Conservation (phyloP, 2,329 filamentous ascomycete species). For the Alternaria sp. region DNA sequence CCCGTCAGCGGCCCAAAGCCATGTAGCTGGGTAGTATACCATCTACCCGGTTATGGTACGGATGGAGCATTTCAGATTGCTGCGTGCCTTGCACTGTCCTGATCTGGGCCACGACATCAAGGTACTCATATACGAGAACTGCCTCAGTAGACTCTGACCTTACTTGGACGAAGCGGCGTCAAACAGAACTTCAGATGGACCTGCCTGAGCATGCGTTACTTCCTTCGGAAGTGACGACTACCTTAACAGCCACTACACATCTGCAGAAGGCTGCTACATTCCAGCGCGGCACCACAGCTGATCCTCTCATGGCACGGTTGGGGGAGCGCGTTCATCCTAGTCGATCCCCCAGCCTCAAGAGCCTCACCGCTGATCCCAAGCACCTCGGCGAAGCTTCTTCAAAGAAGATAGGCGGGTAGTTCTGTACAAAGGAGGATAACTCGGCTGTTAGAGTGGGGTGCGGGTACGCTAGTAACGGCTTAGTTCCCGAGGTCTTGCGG, state of each 20-base stretch:
- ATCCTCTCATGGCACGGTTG: not conserved
- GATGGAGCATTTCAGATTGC: not conserved
- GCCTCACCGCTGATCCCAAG: not conserved
- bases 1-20: conserved; percentile 5
- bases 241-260: conserved; percentile 6
- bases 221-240: conserved; percentile 7
- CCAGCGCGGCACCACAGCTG: conserved; percentile 4
- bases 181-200: not conserved
- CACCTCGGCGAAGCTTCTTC: not conserved
- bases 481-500: not conserved
- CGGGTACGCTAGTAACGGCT: not conserved
- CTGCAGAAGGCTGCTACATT: conserved; percentile 8
- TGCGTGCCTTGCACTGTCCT: not conserved
- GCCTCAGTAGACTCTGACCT: not conserved
- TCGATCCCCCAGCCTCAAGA: not conserved
- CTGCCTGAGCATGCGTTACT: not conserved
- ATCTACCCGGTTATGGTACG: conserved; percentile 6
- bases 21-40: conserved; percentile 15
- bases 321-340: not conserved
- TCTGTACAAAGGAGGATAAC: not conserved
- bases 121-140: conserved; percentile 2
- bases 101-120: not conserved
- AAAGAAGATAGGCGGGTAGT: not conserved
- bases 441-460: not conserved
- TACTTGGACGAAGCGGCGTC: not conserved